phyloP scores from a whole-genome alignment of 306 rosid genomes.

The Ziziphus jujuba region DNA sequence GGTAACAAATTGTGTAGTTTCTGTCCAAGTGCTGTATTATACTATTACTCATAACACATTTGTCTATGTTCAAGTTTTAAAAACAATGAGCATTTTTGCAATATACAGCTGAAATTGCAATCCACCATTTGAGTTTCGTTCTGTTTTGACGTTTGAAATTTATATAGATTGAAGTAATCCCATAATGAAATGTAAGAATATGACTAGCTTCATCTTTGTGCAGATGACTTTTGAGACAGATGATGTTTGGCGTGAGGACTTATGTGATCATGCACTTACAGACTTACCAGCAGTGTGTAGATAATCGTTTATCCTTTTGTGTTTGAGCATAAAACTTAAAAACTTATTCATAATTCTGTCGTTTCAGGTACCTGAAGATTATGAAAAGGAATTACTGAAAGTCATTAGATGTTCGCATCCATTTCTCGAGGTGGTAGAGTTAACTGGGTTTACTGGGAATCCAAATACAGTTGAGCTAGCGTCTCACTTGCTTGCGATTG shows the following conservation, averaged over 20 bases:
- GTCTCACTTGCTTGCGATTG: background rate
- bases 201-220: background rate
- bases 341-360: background rate
- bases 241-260: background rate
- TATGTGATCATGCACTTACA: background rate
- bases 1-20: too few relatives aligned
- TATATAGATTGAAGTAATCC: background rate
- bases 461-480: background rate
- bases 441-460: background rate
- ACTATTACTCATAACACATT: too few relatives aligned
- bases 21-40: too few relatives aligned
- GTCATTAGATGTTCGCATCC: background rate
- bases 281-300: background rate
- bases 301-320: background rate
- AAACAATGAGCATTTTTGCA: too few relatives aligned
- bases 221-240: background rate
- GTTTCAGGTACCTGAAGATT: background rate
- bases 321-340: background rate
- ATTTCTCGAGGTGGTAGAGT: conserved; percentile 2
- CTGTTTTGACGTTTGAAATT: background rate
- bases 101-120: too few relatives aligned
- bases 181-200: background rate
- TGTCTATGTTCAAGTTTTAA: too few relatives aligned
- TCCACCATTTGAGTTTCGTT: background rate
- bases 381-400: background rate